Percentiles rank a stretch among this genome's conserved stretches.
Evolutionary conservation across 2,329 filamentous ascomycete genomes (phyloP).

Genomic region (Aspergillus niger): DNA sequence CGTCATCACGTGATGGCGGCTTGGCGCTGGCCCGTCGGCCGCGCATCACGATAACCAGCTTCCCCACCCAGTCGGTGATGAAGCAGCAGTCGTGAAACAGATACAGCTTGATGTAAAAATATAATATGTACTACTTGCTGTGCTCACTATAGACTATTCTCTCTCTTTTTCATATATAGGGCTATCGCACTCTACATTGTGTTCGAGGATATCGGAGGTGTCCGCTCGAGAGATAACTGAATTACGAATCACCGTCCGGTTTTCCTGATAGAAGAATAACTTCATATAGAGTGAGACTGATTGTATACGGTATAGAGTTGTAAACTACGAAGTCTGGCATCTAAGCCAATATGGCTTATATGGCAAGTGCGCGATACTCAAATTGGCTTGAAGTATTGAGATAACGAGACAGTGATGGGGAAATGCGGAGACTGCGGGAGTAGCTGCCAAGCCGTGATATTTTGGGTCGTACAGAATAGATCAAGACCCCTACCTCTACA

Average conservation of each 20-base stretch:
- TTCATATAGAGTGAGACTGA: too few relatives aligned
- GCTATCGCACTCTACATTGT: conserved; percentile 39
- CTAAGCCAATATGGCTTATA: too few relatives aligned
- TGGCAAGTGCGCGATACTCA: background rate
- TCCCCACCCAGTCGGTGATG: background rate
- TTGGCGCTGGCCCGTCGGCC: conserved; percentile 27
- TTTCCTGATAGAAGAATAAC: conserved; percentile 38
- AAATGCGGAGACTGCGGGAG: conserved; percentile 3
- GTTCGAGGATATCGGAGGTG: conserved; percentile 14
- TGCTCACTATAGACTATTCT: conserved; percentile 14
- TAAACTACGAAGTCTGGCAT: background rate
- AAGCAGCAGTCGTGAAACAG: background rate
- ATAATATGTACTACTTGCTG: conserved; percentile 20
- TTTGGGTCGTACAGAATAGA: conserved; percentile 9
- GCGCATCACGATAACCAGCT: conserved; percentile 1
- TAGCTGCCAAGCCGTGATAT: background rate
- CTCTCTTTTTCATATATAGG: conserved; percentile 12
- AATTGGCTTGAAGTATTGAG: background rate
- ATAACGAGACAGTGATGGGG: background rate
- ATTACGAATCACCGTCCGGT: conserved; percentile 37
- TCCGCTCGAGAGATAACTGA: conserved; percentile 12
- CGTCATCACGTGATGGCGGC: conserved; percentile 33
- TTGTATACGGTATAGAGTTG: too few relatives aligned
- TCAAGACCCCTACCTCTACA: conserved; percentile 4
- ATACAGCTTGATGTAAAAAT: background rate